Base-by-base conservation (phyloP, 208 protist species). In the Wallacemonas rigidus region DNA sequence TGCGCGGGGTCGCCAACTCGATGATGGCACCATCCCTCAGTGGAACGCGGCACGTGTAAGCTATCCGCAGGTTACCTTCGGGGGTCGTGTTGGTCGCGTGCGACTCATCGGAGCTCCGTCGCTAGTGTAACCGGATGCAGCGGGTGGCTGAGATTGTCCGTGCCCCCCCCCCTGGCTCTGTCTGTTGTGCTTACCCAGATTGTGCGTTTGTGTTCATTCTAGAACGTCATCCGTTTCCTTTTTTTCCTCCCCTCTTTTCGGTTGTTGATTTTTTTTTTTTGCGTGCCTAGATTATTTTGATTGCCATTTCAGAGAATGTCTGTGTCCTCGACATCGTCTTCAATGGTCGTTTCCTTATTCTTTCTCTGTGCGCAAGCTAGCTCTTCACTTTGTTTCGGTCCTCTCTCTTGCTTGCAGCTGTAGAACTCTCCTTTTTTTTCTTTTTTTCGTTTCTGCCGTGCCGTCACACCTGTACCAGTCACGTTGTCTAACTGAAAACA, bases 11-110 rank as follows among this genome's bases (percentile, higher is more conserved):
- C 87, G 72, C 62, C 86, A 86, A 67, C 48, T 96, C 17, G 91
- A 96, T 57, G 89, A 88, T 45, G 87, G 84, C 15, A 77, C 75
- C 44, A 91, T 96, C 44, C 87, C 91, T 15, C 91, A 94, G 69
- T 96, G 91, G 89, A 94, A 91, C 26, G 82, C 86, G 4, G 14
- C 63, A 0, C 78, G 91, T 3, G 72, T 72, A 44, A 89, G 85
- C 57, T 94, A 94, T 53, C 91, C 91, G 17, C 91, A 96, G 62
- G 86, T 91, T 2, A 94, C 91, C 9, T 96, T 96, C 77, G 88
- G 89, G 15, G 91, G 91, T 11, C 82, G 79, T 15, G 82, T 93
- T 9, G 91, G 91, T 9, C 72, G 77, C 0, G 91, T 96, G 50
- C 69, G 79, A 35, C 79, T 96, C 63, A 74, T 84, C 35, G 83